A percentile compares a stretch with the other conserved stretches of the same genome.
Evolutionary conservation across 768 basidiomycete species (phyloP).

Genomic region (Boletus sensibilis): DNA sequence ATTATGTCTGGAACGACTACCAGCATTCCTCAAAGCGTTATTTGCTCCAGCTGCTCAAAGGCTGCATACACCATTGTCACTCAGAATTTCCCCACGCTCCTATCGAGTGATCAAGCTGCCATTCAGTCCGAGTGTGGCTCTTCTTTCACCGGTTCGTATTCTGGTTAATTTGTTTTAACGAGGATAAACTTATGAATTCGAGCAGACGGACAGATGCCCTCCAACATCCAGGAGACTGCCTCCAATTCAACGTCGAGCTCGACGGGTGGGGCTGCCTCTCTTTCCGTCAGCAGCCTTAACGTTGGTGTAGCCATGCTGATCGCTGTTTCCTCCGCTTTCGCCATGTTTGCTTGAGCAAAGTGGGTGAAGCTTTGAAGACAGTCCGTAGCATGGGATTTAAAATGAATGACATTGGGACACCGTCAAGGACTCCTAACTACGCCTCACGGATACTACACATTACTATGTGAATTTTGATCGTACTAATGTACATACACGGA

Average conservation of each 20-base stretch:
- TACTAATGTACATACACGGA: slow-evolving; percentile 1
- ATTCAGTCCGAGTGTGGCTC: slow-evolving; percentile 45
- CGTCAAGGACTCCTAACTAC: background rate
- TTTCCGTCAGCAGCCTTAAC: slow-evolving; percentile 23
- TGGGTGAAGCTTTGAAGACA: background rate
- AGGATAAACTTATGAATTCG: slow-evolving; percentile 1
- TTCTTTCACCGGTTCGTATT: slow-evolving; percentile 48
- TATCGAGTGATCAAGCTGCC: slow-evolving; percentile 26
- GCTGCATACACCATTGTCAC: slow-evolving; percentile 46
- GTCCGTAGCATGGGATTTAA: background rate
- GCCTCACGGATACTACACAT: background rate
- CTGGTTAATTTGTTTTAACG: background rate
- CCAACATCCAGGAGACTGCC: slow-evolving; percentile 24
- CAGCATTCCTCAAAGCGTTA: slow-evolving; percentile 36
- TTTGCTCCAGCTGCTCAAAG: slow-evolving; percentile 56
- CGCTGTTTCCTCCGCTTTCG: slow-evolving; percentile 36
- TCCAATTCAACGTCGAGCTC: slow-evolving; percentile 22
- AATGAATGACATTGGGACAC: background rate
- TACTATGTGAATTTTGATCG: background rate
- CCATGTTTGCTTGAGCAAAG: slow-evolving; percentile 32
- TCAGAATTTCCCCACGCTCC: slow-evolving; percentile 36
- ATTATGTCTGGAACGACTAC: slow-evolving; percentile 3
- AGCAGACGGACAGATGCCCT: slow-evolving; percentile 33
- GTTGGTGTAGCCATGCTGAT: slow-evolving; percentile 31
- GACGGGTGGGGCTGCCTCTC: slow-evolving; percentile 19